Conservation (phyloP, 225 moss, liverwort and hornwort genomes). For the Straminergon stramineum region DNA sequence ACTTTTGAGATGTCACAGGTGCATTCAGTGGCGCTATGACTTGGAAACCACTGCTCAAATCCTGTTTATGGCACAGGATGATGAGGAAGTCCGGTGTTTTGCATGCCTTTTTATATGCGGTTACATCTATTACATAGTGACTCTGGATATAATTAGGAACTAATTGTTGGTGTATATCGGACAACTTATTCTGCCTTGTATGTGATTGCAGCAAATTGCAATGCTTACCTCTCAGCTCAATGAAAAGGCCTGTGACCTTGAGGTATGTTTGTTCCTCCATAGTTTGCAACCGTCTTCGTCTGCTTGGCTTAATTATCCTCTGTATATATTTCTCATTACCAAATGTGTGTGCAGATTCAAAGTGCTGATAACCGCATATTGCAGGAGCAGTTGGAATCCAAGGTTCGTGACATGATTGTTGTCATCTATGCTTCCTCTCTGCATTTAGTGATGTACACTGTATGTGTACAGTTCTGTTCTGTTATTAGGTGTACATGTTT, state of each 20-base stretch:
- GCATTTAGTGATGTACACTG: neutral
- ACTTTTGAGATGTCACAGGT: constrained; percentile 96
- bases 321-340: neutral
- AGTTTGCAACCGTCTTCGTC: neutral
- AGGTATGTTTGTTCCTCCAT: constrained; percentile 30
- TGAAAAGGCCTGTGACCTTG: constrained; percentile 91
- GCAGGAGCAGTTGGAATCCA: constrained; percentile 84
- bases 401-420: constrained; percentile 35
- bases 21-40: neutral
- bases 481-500: neutral
- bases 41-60: neutral
- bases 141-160: neutral
- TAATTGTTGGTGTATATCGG: neutral
- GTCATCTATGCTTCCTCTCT: neutral
- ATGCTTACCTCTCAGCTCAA: constrained; percentile 82
- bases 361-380: constrained; percentile 94
- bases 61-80: neutral
- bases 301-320: neutral
- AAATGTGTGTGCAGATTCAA: constrained; percentile 54
- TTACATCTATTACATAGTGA: neutral
- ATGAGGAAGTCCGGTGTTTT: neutral
- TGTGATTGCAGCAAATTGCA: constrained; percentile 66
- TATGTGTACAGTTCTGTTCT: neutral
- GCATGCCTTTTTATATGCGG: neutral
- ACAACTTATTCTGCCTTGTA: neutral